These are phyloP conservation scores for Ceratocystis huliohia DNA, from an alignment of 2,329 filamentous ascomycete genomes.

Conservation along the genomic window DNA sequence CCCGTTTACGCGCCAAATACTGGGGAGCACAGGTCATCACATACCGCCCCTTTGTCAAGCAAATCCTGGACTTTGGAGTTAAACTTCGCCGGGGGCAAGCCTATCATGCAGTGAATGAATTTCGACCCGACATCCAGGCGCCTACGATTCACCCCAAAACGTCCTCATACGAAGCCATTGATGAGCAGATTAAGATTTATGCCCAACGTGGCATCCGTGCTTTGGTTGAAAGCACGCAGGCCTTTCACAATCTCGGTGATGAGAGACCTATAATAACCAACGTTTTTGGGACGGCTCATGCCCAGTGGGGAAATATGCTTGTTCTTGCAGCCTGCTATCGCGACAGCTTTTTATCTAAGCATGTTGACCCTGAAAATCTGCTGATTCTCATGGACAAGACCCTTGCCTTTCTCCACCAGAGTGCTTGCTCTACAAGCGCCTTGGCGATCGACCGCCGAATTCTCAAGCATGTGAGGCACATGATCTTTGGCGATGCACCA, in stretches of 20 bases:
- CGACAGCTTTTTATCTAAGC: slow-evolving; percentile 47
- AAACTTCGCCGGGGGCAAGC: slow-evolving; percentile 29
- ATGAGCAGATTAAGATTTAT: slow-evolving; percentile 38
- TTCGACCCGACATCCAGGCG: slow-evolving; percentile 29
- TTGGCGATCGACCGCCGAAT: slow-evolving; percentile 64
- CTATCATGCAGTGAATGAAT: slow-evolving; percentile 27
- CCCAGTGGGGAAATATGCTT: slow-evolving; percentile 93
- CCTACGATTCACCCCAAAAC: slow-evolving; percentile 30
- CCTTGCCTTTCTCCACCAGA: slow-evolving; percentile 59
- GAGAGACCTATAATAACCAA: slow-evolving; percentile 79
- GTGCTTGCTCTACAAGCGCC: slow-evolving; percentile 61
- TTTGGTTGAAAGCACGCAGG: slow-evolving; percentile 71
- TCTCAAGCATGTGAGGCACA: slow-evolving; percentile 43
- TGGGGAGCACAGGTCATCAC: slow-evolving; percentile 88
- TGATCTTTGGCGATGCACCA: slow-evolving; percentile 29
- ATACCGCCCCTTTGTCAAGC: slow-evolving; percentile 59
- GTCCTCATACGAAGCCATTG: slow-evolving; percentile 31
- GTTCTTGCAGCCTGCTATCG: slow-evolving; percentile 73
- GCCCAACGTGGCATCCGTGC: slow-evolving; percentile 55
- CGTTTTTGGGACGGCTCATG: slow-evolving; percentile 87
- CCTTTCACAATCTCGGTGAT: slow-evolving; percentile 55
- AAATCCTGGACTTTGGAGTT: slow-evolving; percentile 40
- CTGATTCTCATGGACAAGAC: slow-evolving; percentile 55
- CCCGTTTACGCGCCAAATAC: slow-evolving; percentile 81
- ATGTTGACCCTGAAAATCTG: slow-evolving; percentile 45